Conservation (phyloP, 1,139 yeast species). For the Nakaseomyces delphensis region DNA sequence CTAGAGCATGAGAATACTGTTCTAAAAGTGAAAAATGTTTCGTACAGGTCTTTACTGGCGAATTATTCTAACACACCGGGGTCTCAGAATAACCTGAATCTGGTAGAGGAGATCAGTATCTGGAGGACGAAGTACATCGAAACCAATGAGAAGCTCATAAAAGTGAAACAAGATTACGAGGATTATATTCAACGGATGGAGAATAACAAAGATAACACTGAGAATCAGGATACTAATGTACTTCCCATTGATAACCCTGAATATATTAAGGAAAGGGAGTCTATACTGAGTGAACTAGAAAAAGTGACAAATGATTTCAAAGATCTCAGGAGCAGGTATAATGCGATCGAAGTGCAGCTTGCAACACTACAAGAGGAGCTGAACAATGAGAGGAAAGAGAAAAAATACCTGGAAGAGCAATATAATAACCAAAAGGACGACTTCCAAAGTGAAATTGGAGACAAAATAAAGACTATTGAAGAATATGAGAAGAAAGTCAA, state of each 20-base stretch:
- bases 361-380: slow-evolving; percentile 13
- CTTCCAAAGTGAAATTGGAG: slow-evolving; percentile 10
- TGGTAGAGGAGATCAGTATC: background rate
- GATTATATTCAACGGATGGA: background rate
- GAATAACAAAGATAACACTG: background rate
- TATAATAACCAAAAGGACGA: slow-evolving; percentile 8
- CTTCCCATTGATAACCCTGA: slow-evolving; percentile 4
- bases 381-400: slow-evolving; percentile 18
- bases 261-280: slow-evolving; percentile 4
- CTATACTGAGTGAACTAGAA: background rate
- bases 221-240: background rate
- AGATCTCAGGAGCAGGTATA: slow-evolving; percentile 18
- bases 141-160: slow-evolving; percentile 3
- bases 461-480: slow-evolving; percentile 10
- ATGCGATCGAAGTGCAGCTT: slow-evolving; percentile 12
- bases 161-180: slow-evolving; percentile 4
- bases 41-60: slow-evolving; percentile 1
- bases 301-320: slow-evolving; percentile 9
- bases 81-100: slow-evolving; percentile 2
- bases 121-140: slow-evolving; percentile 4
- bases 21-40: slow-evolving; percentile 3
- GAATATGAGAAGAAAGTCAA: background rate
- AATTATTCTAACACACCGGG: background rate
- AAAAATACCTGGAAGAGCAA: slow-evolving; percentile 12
- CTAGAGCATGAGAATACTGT: slow-evolving; percentile 4